Evolutionary conservation across 2,329 filamentous ascomycete genomes (phyloP).

Genomic region (Diaporthe caulivora): DNA sequence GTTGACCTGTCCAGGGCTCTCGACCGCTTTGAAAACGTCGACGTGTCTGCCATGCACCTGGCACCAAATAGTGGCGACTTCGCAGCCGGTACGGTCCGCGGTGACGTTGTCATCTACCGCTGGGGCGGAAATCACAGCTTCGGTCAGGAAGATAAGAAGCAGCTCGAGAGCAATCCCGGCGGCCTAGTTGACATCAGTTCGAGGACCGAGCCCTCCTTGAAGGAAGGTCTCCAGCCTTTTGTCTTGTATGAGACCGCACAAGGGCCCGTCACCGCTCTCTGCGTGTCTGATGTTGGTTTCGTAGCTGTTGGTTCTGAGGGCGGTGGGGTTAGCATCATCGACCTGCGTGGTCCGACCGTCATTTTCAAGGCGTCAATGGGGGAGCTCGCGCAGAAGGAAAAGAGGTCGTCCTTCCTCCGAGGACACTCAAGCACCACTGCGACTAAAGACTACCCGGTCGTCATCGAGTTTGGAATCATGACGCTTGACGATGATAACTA

Average conservation of each 20-base stretch:
- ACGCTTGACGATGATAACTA: constrained; percentile 94
- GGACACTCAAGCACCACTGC: constrained; percentile 62
- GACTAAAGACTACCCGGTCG: constrained; percentile 80
- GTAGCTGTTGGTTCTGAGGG: constrained; percentile 87
- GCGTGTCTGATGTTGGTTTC: constrained; percentile 94
- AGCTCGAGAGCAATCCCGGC: constrained; percentile 71
- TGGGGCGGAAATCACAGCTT: constrained; percentile 86
- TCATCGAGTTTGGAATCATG: constrained; percentile 92
- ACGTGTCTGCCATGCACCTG: constrained; percentile 84
- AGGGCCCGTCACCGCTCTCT: constrained; percentile 82
- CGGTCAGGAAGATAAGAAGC: constrained; percentile 70
- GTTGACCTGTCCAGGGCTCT: constrained; percentile 88
- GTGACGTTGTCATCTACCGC: constrained; percentile 88
- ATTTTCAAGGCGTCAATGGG: constrained; percentile 81
- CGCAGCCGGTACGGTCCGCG: constrained; percentile 81
- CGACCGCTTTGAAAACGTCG: constrained; percentile 81
- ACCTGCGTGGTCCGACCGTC: constrained; percentile 86
- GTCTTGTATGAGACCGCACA: constrained; percentile 86
- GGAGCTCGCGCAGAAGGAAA: constrained; percentile 83
- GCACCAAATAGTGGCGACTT: constrained; percentile 86
- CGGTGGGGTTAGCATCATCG: constrained; percentile 84
- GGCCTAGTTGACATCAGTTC: constrained; percentile 80
- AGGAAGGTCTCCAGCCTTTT: constrained; percentile 77
- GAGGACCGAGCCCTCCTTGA: constrained; percentile 78
- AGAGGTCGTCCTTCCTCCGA: constrained; percentile 79